phyloP scores from a whole-genome alignment of 163 green algal species.

The Scenedesmus sp. region DNA sequence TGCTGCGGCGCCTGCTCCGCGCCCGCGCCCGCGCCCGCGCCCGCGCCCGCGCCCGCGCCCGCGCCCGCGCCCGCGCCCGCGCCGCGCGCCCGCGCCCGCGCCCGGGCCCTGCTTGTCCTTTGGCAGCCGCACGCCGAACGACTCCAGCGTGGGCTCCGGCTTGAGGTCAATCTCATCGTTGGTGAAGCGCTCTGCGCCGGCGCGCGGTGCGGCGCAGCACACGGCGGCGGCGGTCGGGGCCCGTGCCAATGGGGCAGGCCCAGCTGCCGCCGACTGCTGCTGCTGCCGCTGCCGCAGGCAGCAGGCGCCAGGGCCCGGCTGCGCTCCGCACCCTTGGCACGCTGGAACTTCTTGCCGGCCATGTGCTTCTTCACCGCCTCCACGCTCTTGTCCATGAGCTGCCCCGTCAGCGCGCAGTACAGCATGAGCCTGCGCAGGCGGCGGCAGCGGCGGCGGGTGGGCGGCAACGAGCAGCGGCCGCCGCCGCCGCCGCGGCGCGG shows the following conservation, averaged over 20 bases:
- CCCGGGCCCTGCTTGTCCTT: not conserved
- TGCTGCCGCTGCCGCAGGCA: not conserved
- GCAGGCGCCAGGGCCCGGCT: conserved; percentile 17
- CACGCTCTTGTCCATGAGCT: conserved; percentile 70
- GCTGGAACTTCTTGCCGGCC: conserved; percentile 66
- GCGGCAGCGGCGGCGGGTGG: too few relatives aligned
- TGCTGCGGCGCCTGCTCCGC: conserved; percentile 6
- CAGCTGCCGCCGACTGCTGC: not conserved
- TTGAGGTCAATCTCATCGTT: conserved; percentile 61
- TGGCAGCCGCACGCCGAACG: conserved; percentile 39
- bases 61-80: not conserved
- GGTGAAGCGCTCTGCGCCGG: conserved; percentile 59
- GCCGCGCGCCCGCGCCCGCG: not conserved
- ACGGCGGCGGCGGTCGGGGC: not conserved
- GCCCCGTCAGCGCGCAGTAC: conserved; percentile 78
- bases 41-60: not conserved
- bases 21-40: conserved; percentile 1
- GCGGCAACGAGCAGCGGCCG: not conserved
- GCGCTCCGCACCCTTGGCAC: conserved; percentile 59
- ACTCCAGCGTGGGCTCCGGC: conserved; percentile 43
- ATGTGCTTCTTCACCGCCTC: conserved; percentile 75
- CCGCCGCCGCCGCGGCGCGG: too few relatives aligned
- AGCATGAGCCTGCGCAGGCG: conserved; percentile 70
- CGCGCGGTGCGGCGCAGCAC: not conserved
- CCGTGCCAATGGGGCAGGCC: not conserved